A percentile compares a stretch with the other conserved stretches of the same genome.
Conservation (phyloP, 2,329 filamentous ascomycete species). For the Coniochaeta ligniaria region DNA sequence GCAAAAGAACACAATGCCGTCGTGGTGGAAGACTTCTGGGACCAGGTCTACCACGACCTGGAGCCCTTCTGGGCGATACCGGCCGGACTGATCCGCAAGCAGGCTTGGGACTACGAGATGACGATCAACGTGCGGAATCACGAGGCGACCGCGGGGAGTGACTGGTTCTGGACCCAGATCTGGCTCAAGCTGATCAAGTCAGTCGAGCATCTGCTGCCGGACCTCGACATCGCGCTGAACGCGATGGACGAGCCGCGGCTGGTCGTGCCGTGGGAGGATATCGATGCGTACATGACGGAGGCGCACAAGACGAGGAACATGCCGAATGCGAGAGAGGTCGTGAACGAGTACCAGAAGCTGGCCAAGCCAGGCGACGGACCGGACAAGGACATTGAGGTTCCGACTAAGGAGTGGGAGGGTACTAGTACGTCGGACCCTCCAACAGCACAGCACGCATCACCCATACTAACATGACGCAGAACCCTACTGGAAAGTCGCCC, state of each 20-base stretch:
- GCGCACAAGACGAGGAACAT: slow-evolving; percentile 41
- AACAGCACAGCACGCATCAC: not conserved
- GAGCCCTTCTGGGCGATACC: slow-evolving; percentile 51
- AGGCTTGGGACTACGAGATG: slow-evolving; percentile 51
- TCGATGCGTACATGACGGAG: slow-evolving; percentile 44
- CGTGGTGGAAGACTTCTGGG: slow-evolving; percentile 56
- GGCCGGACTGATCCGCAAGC: slow-evolving; percentile 34
- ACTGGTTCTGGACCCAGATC: slow-evolving; percentile 52
- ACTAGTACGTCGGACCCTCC: slow-evolving; percentile 27
- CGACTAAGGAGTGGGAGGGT: slow-evolving; percentile 41
- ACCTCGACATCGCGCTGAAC: slow-evolving; percentile 63
- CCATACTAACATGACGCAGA: slow-evolving; percentile 25
- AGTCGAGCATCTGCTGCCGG: slow-evolving; percentile 50
- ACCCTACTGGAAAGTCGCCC: slow-evolving; percentile 50
- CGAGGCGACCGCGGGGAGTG: slow-evolving; percentile 40
- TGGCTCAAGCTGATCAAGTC: slow-evolving; percentile 47
- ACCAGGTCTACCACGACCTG: slow-evolving; percentile 57
- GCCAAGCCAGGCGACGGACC: slow-evolving; percentile 26
- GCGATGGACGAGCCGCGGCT: slow-evolving; percentile 61
- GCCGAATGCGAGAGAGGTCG: slow-evolving; percentile 33
- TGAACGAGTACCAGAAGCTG: slow-evolving; percentile 34
- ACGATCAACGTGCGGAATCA: slow-evolving; percentile 50
- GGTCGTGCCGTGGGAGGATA: slow-evolving; percentile 56
- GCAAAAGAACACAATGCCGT: slow-evolving; percentile 44
- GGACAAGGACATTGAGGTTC: slow-evolving; percentile 24